These are phyloP conservation scores for Amanita rubescens DNA, from an alignment of 768 basidiomycete species.

Conservation along the genomic window DNA sequence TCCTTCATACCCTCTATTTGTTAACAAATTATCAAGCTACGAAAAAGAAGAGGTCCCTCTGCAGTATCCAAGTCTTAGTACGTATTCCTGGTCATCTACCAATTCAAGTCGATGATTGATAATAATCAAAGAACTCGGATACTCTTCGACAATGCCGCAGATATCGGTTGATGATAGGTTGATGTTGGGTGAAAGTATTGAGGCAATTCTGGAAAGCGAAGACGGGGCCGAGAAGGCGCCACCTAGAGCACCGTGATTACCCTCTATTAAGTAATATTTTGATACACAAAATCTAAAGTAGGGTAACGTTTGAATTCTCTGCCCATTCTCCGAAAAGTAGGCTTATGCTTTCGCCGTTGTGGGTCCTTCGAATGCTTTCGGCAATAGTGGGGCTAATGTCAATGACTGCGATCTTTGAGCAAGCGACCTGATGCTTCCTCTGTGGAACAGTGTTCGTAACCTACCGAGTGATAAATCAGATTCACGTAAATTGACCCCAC, in stretches of 20 bases:
- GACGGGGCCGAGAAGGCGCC: constrained; percentile 67
- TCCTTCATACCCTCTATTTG: constrained; percentile 59
- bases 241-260: constrained; percentile 15
- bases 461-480: constrained; percentile 26
- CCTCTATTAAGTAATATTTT: constrained; percentile 17
- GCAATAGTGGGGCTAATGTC: constrained; percentile 91
- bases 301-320: constrained; percentile 36
- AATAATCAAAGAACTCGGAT: constrained; percentile 51
- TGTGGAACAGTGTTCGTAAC: constrained; percentile 97
- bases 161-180: constrained; percentile 55
- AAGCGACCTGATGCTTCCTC: constrained; percentile 49
- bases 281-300: constrained; percentile 20
- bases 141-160: constrained; percentile 44
- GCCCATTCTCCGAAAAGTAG: constrained; percentile 82
- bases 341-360: constrained; percentile 91
- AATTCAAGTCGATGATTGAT: too few species aligned
- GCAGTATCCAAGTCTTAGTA: constrained; percentile 63
- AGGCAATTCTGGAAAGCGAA: constrained; percentile 49
- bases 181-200: constrained; percentile 53
- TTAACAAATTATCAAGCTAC: constrained; percentile 48
- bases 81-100: constrained; percentile 16
- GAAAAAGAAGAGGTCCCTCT: constrained; percentile 47
- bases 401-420: constrained; percentile 78
- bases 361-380: constrained; percentile 91
- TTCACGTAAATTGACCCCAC: background rate